Evolutionary conservation across 345 rosid genomes (phyloP).

Genomic region (Aquilaria malaccensis): DNA sequence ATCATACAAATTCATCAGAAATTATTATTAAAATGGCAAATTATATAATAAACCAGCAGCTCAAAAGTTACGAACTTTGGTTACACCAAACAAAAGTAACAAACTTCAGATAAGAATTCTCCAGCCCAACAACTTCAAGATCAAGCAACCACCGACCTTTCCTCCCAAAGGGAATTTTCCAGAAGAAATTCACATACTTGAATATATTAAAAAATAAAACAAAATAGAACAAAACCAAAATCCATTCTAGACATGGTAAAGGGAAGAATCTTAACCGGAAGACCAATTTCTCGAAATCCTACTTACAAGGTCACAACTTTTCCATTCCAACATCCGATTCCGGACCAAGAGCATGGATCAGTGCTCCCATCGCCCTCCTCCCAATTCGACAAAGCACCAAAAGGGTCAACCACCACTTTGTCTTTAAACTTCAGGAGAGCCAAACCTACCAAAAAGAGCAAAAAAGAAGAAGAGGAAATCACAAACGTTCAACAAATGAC

Average conservation of each 20-base stretch:
- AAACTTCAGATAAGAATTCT: neutral
- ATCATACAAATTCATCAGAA: neutral
- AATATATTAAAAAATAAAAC: neutral
- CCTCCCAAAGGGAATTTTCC: neutral
- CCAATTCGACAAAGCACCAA: conserved; percentile 62
- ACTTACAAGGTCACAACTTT: conserved; percentile 68
- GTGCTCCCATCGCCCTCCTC: conserved; percentile 23
- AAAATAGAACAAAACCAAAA: neutral
- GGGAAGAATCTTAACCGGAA: neutral
- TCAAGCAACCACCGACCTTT: neutral
- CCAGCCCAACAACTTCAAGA: conserved; percentile 4
- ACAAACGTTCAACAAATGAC: too few relatives aligned
- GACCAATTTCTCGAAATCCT: neutral
- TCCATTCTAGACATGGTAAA: neutral
- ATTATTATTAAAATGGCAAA: neutral
- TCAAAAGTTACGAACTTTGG: too few relatives aligned
- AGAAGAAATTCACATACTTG: neutral
- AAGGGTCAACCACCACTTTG: conserved; percentile 62
- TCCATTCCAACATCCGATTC: conserved; percentile 64
- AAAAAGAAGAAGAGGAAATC: too few relatives aligned
- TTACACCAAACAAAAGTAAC: neutral
- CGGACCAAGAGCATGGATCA: conserved; percentile 82
- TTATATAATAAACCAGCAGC: neutral
- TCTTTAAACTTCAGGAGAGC: conserved; percentile 56
- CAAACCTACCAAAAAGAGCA: conserved; percentile 30